Evolutionary conservation across 805 yeast genomes (phyloP), one percentile per base, ranked within the genome.

Genomic region (Ogataea henricii): DNA sequence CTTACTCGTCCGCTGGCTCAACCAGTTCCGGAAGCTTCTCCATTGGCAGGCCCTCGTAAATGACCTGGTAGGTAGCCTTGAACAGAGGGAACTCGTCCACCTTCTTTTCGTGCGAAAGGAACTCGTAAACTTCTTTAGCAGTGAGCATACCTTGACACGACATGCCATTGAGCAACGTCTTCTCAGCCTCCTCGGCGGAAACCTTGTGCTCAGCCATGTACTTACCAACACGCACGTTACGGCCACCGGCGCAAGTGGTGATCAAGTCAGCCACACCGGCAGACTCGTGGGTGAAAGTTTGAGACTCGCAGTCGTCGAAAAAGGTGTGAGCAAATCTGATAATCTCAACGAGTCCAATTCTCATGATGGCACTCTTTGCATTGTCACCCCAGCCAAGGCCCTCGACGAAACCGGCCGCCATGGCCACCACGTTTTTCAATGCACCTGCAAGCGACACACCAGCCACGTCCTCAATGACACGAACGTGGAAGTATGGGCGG

Each of bases 341-440:
- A 64, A 87, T 89, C 74, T 94, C 99, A 62, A 85, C 79, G 56
- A 94, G 73, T 40, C 99, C 99, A 57, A 92, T 86, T 73, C 99
- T 82, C 91, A 92, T 95, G 61, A 94, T 84, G 37, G 98, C 99
- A 47, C 98, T 86, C 71, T 92, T 90, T 55, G 99, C 98, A 68
- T 94, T 94, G 71, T 90, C 96, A 69, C 99, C 99, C 99, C 99
- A 94, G 54, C 96, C 96, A 54, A 88, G 78, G 60, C 99, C 99
- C 70, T 89, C 96, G 53, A 92, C 98, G 65, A 94, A 88, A 47
- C 99, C 99, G 52, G 95, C 97, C 55, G 96, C 95, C 64, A 90
- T 75, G 30, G 99, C 99, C 53, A 92, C 92, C 45, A 94, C 88
- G 71, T 94, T 94, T 75, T 94, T 94, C 69, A 94, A 79, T 9